These are phyloP conservation scores for Chamaenerion angustifolium DNA, from an alignment of 345 rosid species.

Conservation along the genomic window DNA sequence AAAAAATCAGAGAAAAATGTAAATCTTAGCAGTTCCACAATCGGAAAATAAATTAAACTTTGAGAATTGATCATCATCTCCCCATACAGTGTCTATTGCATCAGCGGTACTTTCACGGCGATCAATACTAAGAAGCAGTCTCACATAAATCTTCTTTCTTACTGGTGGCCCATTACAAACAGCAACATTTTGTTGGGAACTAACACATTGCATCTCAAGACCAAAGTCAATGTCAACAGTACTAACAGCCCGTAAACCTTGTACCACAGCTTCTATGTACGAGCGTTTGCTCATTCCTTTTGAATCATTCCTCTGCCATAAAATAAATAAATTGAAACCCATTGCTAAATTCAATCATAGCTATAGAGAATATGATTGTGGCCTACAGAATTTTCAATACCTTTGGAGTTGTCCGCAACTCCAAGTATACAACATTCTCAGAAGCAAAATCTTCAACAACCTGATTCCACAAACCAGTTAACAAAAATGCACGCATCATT, in stretches of 20 bases:
- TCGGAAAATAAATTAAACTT: not conserved
- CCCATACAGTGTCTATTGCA: constrained; percentile 88
- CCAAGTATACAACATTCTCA: constrained; percentile 79
- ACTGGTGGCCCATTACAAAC: constrained; percentile 18
- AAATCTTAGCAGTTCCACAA: not conserved
- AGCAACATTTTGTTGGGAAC: constrained; percentile 10
- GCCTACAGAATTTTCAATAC: constrained; percentile 17
- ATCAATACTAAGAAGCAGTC: constrained; percentile 95
- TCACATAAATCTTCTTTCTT: constrained; percentile 61
- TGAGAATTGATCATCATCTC: not conserved
- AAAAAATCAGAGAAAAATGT: constrained; percentile 1
- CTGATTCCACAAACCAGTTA: constrained; percentile 14
- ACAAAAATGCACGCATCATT: not conserved
- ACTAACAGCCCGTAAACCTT: constrained; percentile 51
- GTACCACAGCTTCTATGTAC: constrained; percentile 79
- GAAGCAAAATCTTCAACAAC: constrained; percentile 90
- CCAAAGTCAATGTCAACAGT: constrained; percentile 50
- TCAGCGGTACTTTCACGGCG: constrained; percentile 79
- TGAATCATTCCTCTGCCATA: constrained; percentile 54
- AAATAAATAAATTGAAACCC: constrained; percentile 3
- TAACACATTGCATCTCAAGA: constrained; percentile 9
- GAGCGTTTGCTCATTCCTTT: constrained; percentile 90
- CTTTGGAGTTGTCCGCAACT: constrained; percentile 96
- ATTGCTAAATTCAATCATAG: constrained; percentile 5
- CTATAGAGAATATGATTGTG: not conserved